Evolutionary conservation across 495 filamentous ascomycete genomes (phyloP).

Genomic region (Hypoxylon rickii): DNA sequence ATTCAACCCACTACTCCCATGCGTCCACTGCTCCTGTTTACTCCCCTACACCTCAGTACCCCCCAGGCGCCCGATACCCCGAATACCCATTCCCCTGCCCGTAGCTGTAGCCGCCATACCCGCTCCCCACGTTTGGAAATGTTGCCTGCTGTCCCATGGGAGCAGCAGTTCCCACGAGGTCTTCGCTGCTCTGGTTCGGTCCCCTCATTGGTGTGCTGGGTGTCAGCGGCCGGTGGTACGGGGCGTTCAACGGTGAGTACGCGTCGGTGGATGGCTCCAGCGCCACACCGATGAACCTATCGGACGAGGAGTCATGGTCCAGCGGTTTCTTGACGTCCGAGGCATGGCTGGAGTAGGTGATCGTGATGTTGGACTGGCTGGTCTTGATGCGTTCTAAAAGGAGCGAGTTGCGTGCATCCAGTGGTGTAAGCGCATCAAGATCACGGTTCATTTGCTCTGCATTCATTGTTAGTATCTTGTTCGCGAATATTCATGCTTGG

Average conservation of each 20-base stretch:
- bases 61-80: constrained; percentile 20
- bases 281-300: constrained; percentile 27
- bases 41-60: constrained; percentile 8
- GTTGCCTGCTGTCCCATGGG: constrained; percentile 37
- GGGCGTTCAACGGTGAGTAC: constrained; percentile 14
- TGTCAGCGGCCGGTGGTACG: constrained; percentile 40
- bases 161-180: constrained; percentile 32
- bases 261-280: constrained; percentile 8
- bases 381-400: constrained; percentile 56
- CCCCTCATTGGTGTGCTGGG: constrained; percentile 25
- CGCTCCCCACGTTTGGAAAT: constrained; percentile 36
- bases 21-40: constrained; percentile 7
- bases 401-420: constrained; percentile 89
- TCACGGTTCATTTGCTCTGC: constrained; percentile 83
- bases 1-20: constrained; percentile 1
- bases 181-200: constrained; percentile 36
- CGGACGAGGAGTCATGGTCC: constrained; percentile 26
- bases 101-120: constrained; percentile 18
- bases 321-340: constrained; percentile 30
- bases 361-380: constrained; percentile 21
- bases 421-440: constrained; percentile 83
- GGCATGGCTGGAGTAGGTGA: constrained; percentile 39
- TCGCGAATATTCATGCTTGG: neutral
- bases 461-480: constrained; percentile 26
- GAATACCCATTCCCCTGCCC: constrained; percentile 16